Evolutionary conservation across 2,329 filamentous ascomycete species (phyloP), one percentile per base, ranked within the genome.

Genomic region (Fusarium sp.): DNA sequence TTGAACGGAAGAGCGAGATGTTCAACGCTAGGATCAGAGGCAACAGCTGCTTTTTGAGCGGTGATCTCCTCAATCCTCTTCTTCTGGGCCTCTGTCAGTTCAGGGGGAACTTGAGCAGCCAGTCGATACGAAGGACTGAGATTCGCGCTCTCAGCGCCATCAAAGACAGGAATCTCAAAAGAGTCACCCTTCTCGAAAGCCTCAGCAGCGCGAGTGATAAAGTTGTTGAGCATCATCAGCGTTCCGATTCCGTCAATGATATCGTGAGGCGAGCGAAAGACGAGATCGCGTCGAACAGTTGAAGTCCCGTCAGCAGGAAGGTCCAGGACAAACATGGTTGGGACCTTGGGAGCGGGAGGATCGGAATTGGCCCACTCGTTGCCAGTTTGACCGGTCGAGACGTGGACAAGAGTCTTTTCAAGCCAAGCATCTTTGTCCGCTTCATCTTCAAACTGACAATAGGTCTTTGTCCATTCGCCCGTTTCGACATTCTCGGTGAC

Each of bases 161-260:
- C 74, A 1, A 81, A 67, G 1, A 22, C 5, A 0, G 78, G 79
- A 1, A 67, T 10, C 0, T 65, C 13, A 18, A 63, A 79, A 2
- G 35, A 22, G 4, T 69, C 63, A 0, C 70, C 71, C 6, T 74
- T 33, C 0, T 63, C 31, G 20, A 79, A 79, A 1, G 79, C 78
- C 5, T 77, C 56, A 0, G 79, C 68, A 1, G 79, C 77, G 38
- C 78, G 73, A 4, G 35, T 14, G 8, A 81, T 58, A 3, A 81
- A 70, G n/a, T 79, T 81, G 61, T 83, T 77, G 29, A 84, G 69
- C 3, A 84, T 71, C 4, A 78, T 77, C 5, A 85, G 77, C 2
- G 82, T 81, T 7, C 83, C 84, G 3, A 85, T 80, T 0, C 84
- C 83, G 35, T 85, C 84, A 7, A 85, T 80, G n/a, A 84, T 80